Base-by-base conservation (phyloP, 129 eudicot species). In the Tagetes erecta region DNA sequence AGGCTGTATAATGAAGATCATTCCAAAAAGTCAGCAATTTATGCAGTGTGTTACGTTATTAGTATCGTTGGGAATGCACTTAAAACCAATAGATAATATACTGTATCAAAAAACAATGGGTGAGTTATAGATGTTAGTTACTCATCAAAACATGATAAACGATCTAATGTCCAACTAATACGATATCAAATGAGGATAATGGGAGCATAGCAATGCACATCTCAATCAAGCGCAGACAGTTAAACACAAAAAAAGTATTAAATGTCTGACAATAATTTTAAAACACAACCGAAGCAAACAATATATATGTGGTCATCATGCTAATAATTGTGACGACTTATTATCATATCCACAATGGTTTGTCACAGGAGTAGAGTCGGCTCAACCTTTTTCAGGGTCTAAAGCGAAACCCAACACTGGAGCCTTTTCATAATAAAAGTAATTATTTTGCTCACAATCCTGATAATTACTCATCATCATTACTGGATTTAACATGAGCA, bases 1-100 rank as follows among this genome's bases (percentile, higher is more conserved):
- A 38, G 86, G 79, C 96, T 89, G 85, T 65, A 49, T 46, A 59
- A 69, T 27, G 2, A 58, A 69, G 4, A 14, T 6, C 30, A 4
- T 64, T 35, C 39, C 41, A 71, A 63, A 34, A 49, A 62, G 71
- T 62, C 35, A 35, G 38, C 70, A 62, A 55, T 56, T 27, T 40
- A 56, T 40, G 34, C 4, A 44, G 38, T 36, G 2, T 14, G 10
- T 71, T 5, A 20, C 75, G 8, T 8, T 10, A 71, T 7, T 5
- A 5, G 27, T 71, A 70, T n/a, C 49, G 4, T 37, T 3, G 20
- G 74, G 46, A 41, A 72, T 40, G 56, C 67, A 56, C 0, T 38
- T 55, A 55, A 20, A 71, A 27, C 31, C 10, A 7, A 37, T 14
- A 52, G 4, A 51, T 70, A 51, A 42, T 53, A 9, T 10, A 20